Percentiles rank a stretch among this genome's conserved stretches.
These are phyloP conservation scores for Euphorbia peplus DNA, from an alignment of 345 rosid genomes.

Conservation along the genomic window DNA sequence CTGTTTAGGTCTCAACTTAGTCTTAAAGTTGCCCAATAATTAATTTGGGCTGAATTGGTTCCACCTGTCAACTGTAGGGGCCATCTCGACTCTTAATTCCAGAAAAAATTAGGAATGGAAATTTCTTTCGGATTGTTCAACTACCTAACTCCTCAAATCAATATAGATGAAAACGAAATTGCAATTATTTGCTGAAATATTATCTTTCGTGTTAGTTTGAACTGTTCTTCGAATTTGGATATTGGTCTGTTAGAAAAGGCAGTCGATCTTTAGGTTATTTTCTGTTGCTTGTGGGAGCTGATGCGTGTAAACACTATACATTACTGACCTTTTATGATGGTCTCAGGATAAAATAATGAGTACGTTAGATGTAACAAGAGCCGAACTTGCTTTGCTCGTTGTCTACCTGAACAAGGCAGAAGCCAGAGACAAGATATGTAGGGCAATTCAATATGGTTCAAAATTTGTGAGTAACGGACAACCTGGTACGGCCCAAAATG, in stretches of 20 bases:
- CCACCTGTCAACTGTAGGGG: too few species aligned
- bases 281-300: not conserved
- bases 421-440: conserved; percentile 98
- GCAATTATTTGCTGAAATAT: not conserved
- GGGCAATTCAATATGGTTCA: conserved; percentile 97
- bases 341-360: conserved; percentile 50
- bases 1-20: too few species aligned
- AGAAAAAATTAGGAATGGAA: not conserved
- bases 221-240: not conserved
- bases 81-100: too few species aligned
- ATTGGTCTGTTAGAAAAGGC: not conserved
- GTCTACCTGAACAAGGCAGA: conserved; percentile 93
- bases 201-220: not conserved
- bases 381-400: conserved; percentile 80
- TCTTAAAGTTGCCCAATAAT: too few species aligned
- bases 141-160: not conserved
- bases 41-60: too few species aligned
- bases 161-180: not conserved
- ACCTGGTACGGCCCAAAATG: conserved; percentile 91
- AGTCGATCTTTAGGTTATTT: not conserved
- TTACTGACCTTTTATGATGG: conserved; percentile 16
- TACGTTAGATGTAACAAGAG: conserved; percentile 72
- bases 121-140: not conserved
- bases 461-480: conserved; percentile 85
- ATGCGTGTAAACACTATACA: not conserved